These are phyloP conservation scores for Vanilla planifolia DNA, from an alignment of 106 monocot species.

Conservation along the genomic window DNA sequence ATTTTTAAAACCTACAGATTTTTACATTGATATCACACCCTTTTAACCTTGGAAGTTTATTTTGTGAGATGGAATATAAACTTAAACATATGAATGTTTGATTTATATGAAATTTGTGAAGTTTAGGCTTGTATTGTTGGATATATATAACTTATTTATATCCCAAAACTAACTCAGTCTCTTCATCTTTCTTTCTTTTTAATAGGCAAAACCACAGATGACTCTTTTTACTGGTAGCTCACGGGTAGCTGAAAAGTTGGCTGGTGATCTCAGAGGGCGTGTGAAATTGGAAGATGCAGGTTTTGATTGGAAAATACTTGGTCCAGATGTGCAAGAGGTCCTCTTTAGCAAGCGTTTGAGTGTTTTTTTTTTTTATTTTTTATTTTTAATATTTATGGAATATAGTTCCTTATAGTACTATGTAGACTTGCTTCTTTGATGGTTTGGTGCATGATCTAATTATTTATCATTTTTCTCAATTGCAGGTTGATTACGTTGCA, in stretches of 20 bases:
- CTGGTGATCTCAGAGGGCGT: slow-evolving; percentile 72
- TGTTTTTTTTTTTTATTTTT: too few species aligned
- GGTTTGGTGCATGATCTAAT: neutral
- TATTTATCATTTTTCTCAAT: slow-evolving; percentile 2
- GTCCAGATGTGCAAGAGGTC: slow-evolving; percentile 96
- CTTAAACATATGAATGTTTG: too few species aligned
- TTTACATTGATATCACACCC: too few species aligned
- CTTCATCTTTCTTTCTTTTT: neutral
- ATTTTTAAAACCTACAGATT: too few species aligned
- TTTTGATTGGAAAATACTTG: slow-evolving; percentile 99
- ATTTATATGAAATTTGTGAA: too few species aligned
- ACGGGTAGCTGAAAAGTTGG: slow-evolving; percentile 82
- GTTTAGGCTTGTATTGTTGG: neutral
- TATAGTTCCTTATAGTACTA: neutral
- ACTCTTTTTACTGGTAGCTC: slow-evolving; percentile 97
- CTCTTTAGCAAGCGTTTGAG: neutral
- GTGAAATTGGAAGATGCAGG: slow-evolving; percentile 97
- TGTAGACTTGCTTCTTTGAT: neutral
- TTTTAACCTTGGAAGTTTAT: too few species aligned
- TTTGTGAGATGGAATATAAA: too few species aligned
- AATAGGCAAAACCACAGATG: slow-evolving; percentile 79
- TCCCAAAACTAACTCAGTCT: too few species aligned
- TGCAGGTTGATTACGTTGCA: slow-evolving; percentile 90
- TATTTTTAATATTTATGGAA: too few species aligned
- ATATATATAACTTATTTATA: too few species aligned